These are phyloP conservation scores for Primulina eburnea DNA, from an alignment of 257 asterid species.

Conservation along the genomic window DNA sequence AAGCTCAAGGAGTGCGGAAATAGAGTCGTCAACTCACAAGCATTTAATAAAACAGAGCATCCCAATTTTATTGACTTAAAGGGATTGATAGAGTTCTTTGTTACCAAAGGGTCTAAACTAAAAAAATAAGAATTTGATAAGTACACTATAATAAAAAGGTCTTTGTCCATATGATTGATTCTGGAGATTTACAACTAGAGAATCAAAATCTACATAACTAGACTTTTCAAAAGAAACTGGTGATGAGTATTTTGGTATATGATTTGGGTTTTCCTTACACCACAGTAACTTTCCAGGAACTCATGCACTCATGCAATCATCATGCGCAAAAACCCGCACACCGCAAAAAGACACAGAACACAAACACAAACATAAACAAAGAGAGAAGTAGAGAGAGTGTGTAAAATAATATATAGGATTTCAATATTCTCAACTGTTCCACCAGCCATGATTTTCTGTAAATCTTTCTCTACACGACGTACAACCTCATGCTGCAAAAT, in stretches of 20 bases:
- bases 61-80: not conserved
- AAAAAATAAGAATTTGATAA: not conserved
- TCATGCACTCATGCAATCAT: not conserved
- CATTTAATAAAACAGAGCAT: not conserved
- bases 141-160: not conserved
- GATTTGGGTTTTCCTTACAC: not conserved
- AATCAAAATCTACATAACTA: not conserved
- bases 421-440: constrained; percentile 82
- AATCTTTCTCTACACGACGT: constrained; percentile 82
- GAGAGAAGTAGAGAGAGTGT: too few relatives aligned
- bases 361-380: too few relatives aligned
- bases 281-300: not conserved
- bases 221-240: not conserved
- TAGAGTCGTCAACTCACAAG: not conserved
- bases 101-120: constrained; percentile 1
- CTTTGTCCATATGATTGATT: constrained; percentile 1
- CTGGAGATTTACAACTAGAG: not conserved
- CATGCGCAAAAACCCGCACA: too few relatives aligned
- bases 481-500: constrained; percentile 94
- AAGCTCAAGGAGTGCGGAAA: constrained; percentile 40
- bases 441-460: constrained; percentile 95
- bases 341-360: too few relatives aligned
- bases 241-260: not conserved
- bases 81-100: not conserved
- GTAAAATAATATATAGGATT: constrained; percentile 51